phyloP scores from a whole-genome alignment of 1,284 basidiomycete species.

The Cutaneotrichosporon sp. region DNA sequence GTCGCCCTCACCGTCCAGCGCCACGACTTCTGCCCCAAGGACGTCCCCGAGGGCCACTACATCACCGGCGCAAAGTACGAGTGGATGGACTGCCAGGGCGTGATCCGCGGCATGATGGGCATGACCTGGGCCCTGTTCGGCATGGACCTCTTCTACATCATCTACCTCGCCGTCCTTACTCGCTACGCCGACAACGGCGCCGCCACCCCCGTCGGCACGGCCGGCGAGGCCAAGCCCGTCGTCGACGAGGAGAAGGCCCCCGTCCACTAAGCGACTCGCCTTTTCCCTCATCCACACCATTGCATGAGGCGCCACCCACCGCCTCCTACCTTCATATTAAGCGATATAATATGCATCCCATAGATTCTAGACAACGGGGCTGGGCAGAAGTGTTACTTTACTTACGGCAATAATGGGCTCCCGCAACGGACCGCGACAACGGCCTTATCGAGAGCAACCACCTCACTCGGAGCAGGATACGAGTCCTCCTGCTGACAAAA shows the following conservation, averaged over 20 bases:
- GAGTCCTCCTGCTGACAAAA: too few relatives aligned
- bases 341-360: neutral
- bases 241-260: slow-evolving; percentile 11
- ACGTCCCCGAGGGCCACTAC: slow-evolving; percentile 5
- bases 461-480: too few relatives aligned
- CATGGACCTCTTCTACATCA: slow-evolving; percentile 34
- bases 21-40: neutral
- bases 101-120: slow-evolving; percentile 27
- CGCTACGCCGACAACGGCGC: slow-evolving; percentile 13
- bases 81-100: slow-evolving; percentile 31
- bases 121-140: slow-evolving; percentile 17
- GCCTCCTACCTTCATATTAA: neutral
- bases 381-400: too few relatives aligned
- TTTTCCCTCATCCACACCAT: neutral
- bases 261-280: slow-evolving; percentile 7
- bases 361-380: neutral
- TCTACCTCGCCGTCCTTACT: slow-evolving; percentile 25
- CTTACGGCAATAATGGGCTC: neutral
- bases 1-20: slow-evolving; percentile 30
- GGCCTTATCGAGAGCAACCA: too few relatives aligned
- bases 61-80: slow-evolving; percentile 18
- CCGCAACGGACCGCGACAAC: too few relatives aligned
- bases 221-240: slow-evolving; percentile 17
- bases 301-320: neutral
- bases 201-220: slow-evolving; percentile 25